Conservation (phyloP, 768 basidiomycete species). For the Phaeotremella fagi region DNA sequence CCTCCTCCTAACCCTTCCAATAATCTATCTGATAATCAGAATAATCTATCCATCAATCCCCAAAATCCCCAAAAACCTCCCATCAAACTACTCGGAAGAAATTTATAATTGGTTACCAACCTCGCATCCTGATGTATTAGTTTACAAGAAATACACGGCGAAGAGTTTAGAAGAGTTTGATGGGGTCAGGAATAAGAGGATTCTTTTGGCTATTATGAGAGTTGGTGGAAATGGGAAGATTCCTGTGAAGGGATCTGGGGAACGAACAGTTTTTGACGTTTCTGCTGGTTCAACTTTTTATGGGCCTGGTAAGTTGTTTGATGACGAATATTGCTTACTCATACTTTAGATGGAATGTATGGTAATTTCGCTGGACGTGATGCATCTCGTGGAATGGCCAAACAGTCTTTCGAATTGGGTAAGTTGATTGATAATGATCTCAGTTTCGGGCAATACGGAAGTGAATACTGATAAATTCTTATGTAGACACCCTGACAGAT, state of each 20-base stretch:
- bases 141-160: slow-evolving; percentile 75
- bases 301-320: slow-evolving; percentile 80
- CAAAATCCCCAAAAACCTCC: slow-evolving; percentile 35
- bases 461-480: not conserved
- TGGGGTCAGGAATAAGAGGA: slow-evolving; percentile 51
- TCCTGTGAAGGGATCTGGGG: slow-evolving; percentile 63
- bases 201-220: slow-evolving; percentile 79
- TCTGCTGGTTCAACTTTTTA: slow-evolving; percentile 85
- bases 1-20: slow-evolving; percentile 32
- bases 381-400: slow-evolving; percentile 94
- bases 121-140: slow-evolving; percentile 67
- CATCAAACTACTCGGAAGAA: slow-evolving; percentile 60
- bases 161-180: slow-evolving; percentile 65
- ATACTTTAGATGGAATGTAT: slow-evolving; percentile 76
- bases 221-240: slow-evolving; percentile 64
- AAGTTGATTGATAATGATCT: slow-evolving; percentile 34
- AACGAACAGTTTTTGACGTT: slow-evolving; percentile 77
- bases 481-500: slow-evolving; percentile 80
- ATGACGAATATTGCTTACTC: not conserved
- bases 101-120: slow-evolving; percentile 92
- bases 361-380: slow-evolving; percentile 96
- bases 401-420: slow-evolving; percentile 93
- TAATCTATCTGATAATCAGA: slow-evolving; percentile 35
- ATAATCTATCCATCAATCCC: slow-evolving; percentile 63
- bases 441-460: not conserved